These are phyloP conservation scores for Chlorella vulgaris DNA, from an alignment of 139 green algal species.

Conservation along the genomic window DNA sequence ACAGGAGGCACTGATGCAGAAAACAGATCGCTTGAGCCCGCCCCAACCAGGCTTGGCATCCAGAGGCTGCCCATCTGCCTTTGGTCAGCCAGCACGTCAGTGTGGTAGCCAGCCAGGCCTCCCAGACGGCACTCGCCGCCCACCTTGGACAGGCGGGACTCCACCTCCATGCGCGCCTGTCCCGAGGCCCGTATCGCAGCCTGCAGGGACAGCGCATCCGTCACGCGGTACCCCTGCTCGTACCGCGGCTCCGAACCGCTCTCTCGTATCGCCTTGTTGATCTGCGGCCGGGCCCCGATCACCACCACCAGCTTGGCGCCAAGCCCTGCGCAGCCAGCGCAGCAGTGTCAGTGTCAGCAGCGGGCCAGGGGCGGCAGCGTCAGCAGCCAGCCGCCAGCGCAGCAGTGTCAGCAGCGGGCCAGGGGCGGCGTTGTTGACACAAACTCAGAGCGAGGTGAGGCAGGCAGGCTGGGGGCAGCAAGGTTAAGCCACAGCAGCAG, in stretches of 20 bases:
- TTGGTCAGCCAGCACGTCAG: too few species aligned
- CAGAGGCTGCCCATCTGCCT: background rate
- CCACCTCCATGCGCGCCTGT: conserved; percentile 59
- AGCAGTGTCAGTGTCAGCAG: background rate
- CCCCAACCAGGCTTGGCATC: too few species aligned
- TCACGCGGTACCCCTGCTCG: conserved; percentile 82
- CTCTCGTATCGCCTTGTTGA: conserved; percentile 43
- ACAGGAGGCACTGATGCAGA: too few species aligned
- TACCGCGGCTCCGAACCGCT: conserved; percentile 49
- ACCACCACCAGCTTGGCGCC: conserved; percentile 91
- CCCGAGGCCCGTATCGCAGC: conserved; percentile 53
- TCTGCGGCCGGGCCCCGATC: conserved; percentile 68
- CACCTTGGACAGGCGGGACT: conserved; percentile 85
- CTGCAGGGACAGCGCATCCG: conserved; percentile 53
- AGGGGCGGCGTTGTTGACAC: too few species aligned
- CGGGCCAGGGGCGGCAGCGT: background rate
- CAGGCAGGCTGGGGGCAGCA: too few species aligned
- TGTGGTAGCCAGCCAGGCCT: background rate
- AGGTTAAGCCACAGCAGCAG: background rate
- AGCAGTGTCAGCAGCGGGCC: background rate
- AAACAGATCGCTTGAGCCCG: too few species aligned
- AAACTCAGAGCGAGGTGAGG: too few species aligned
- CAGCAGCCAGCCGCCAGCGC: background rate
- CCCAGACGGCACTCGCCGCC: background rate
- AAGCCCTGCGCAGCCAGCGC: conserved; percentile 51